Conservation (phyloP, 2,329 filamentous ascomycete genomes). For the Incumbomyces lentus region DNA sequence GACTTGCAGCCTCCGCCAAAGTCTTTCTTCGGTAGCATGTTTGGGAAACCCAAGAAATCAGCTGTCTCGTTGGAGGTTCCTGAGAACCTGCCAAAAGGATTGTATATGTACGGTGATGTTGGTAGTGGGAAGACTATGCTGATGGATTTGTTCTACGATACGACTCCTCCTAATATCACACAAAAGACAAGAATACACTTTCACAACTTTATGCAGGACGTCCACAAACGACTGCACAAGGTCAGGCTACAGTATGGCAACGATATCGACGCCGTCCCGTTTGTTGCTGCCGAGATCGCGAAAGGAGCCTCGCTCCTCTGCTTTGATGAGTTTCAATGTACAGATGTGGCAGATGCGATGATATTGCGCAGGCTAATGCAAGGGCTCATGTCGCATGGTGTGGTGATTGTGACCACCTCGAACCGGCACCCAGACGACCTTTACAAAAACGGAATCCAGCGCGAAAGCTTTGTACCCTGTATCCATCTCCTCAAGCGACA, state of each 20-base stretch:
- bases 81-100: constrained; percentile 66
- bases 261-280: constrained; percentile 81
- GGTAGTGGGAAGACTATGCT: constrained; percentile 98
- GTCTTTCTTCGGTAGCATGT: constrained; percentile 42
- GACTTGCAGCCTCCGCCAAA: constrained; percentile 48
- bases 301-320: constrained; percentile 76
- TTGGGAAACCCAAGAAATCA: constrained; percentile 39
- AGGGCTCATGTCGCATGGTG: constrained; percentile 88
- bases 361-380: constrained; percentile 81
- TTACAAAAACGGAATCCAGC: constrained; percentile 96
- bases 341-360: constrained; percentile 97
- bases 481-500: constrained; percentile 81
- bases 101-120: constrained; percentile 95
- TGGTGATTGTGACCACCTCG: constrained; percentile 88
- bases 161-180: constrained; percentile 65
- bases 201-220: constrained; percentile 98
- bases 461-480: constrained; percentile 87
- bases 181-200: constrained; percentile 93
- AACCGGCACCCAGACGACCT: constrained; percentile 94
- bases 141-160: constrained; percentile 97
- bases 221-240: constrained; percentile 80
- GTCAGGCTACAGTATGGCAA: constrained; percentile 83
- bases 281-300: constrained; percentile 90
- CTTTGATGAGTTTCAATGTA: constrained; percentile 98
- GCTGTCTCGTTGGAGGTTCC: constrained; percentile 47